These are phyloP conservation scores for Entomortierella chlamydospora DNA, from an alignment of 192 early-diverging fungal genomes.

Conservation along the genomic window DNA sequence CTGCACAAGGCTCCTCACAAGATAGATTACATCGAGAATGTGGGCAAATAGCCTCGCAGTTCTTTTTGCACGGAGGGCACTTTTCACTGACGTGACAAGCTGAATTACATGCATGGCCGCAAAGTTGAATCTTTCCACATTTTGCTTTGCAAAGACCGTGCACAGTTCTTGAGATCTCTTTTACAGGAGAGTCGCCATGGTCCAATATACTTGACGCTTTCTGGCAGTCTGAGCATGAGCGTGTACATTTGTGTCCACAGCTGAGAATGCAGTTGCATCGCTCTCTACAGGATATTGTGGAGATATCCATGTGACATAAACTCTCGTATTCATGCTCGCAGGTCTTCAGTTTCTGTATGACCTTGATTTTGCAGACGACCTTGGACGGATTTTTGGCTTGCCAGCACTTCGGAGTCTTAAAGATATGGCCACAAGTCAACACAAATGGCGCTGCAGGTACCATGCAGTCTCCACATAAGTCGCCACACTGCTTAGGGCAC, in stretches of 20 bases:
- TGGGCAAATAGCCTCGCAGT: conserved; percentile 53
- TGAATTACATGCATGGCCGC: conserved; percentile 35
- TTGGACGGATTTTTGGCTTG: conserved; percentile 22
- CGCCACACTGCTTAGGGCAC: conserved; percentile 58
- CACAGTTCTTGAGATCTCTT: neutral
- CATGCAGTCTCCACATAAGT: conserved; percentile 60
- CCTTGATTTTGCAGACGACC: conserved; percentile 26
- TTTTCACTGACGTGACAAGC: conserved; percentile 17
- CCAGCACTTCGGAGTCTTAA: conserved; percentile 26
- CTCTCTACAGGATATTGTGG: conserved; percentile 18
- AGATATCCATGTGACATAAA: conserved; percentile 25
- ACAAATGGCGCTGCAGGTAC: conserved; percentile 17
- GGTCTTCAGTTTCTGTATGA: conserved; percentile 23
- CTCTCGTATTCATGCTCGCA: conserved; percentile 59
- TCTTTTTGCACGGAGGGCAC: conserved; percentile 50
- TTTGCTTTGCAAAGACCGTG: conserved; percentile 51
- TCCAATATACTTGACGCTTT: neutral
- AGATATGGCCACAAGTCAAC: conserved; percentile 39
- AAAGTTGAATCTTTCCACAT: conserved; percentile 49
- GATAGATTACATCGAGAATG: conserved; percentile 53
- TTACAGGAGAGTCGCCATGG: neutral
- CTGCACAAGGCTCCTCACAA: conserved; percentile 56
- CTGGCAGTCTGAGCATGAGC: conserved; percentile 54
- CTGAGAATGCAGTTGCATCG: conserved; percentile 28
- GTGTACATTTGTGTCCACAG: conserved; percentile 58